A percentile compares a stretch with the other conserved stretches of the same genome.
Evolutionary conservation across 202 grass and related monocot species (phyloP).

Genomic region (Digitaria exilis): DNA sequence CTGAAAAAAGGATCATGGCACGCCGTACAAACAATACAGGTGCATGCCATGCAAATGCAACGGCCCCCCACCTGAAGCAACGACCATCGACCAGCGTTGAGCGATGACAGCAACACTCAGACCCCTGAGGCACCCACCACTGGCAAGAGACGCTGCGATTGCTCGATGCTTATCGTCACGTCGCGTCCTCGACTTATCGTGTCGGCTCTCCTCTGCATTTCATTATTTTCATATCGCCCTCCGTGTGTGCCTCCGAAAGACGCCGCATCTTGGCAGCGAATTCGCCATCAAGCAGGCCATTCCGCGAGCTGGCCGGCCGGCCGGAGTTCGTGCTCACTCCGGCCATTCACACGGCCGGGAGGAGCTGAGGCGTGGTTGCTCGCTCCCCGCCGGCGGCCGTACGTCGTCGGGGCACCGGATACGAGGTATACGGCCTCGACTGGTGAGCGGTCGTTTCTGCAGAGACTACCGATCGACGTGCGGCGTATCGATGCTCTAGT

Average conservation of each 20-base stretch:
- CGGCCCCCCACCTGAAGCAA: neutral
- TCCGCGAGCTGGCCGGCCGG: neutral
- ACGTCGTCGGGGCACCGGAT: neutral
- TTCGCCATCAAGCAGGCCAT: constrained; percentile 7
- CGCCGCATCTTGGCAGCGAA: constrained; percentile 22
- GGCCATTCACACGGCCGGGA: constrained; percentile 28
- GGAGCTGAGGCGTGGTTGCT: constrained; percentile 37
- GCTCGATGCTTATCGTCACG: constrained; percentile 1
- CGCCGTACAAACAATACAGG: neutral
- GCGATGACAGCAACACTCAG: neutral
- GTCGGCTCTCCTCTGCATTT: constrained; percentile 24
- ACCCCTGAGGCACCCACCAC: no score
- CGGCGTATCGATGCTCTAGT: neutral
- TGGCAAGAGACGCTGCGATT: neutral
- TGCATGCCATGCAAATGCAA: neutral
- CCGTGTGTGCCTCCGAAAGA: constrained; percentile 33
- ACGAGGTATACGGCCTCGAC: neutral
- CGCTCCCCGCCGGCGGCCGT: constrained; percentile 27
- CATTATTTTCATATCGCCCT: neutral
- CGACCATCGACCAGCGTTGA: neutral
- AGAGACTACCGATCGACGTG: no score
- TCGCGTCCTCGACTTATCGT: constrained; percentile 6
- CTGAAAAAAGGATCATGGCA: neutral
- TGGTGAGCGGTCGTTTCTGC: neutral
- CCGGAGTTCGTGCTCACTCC: constrained; percentile 40